Evolutionary conservation across 768 basidiomycete species (phyloP).

Genomic region (Termitomyces sp.): DNA sequence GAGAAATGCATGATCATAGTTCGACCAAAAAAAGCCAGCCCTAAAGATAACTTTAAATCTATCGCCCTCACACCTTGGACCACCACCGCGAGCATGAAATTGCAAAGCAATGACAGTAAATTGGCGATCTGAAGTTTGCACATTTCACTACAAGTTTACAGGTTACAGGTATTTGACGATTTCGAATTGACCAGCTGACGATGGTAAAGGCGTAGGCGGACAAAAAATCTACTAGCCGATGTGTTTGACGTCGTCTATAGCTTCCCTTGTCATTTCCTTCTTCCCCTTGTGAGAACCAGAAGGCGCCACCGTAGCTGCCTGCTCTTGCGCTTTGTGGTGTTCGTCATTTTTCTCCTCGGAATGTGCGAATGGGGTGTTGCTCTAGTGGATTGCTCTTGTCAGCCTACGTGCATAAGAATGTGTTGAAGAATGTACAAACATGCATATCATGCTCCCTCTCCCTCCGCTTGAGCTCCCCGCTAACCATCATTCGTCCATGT

Average conservation of each 20-base stretch:
- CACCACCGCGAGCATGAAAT: too few relatives aligned
- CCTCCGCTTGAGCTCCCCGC: constrained; percentile 29
- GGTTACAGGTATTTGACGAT: not conserved
- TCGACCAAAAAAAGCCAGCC: too few relatives aligned
- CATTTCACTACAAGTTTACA: too few relatives aligned
- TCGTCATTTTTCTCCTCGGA: constrained; percentile 16
- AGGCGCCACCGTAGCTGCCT: constrained; percentile 27
- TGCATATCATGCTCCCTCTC: constrained; percentile 23
- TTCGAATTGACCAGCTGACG: not conserved
- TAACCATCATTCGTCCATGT: constrained; percentile 27
- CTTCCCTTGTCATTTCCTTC: constrained; percentile 17
- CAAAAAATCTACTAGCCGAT: not conserved
- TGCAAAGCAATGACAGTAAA: too few relatives aligned
- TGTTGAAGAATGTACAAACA: not conserved
- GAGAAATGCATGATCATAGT: too few relatives aligned
- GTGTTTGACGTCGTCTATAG: not conserved
- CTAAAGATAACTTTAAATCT: too few relatives aligned
- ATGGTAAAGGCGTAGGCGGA: too few relatives aligned
- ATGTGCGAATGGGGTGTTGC: constrained; percentile 15
- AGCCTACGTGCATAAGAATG: not conserved
- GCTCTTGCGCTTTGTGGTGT: constrained; percentile 15
- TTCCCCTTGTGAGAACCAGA: constrained; percentile 21
- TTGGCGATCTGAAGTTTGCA: too few relatives aligned
- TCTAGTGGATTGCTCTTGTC: not conserved
- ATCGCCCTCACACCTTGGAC: too few relatives aligned